Evolutionary conservation across 192 early-diverging fungal species (phyloP).

Genomic region (Pilobolus umbonatus): DNA sequence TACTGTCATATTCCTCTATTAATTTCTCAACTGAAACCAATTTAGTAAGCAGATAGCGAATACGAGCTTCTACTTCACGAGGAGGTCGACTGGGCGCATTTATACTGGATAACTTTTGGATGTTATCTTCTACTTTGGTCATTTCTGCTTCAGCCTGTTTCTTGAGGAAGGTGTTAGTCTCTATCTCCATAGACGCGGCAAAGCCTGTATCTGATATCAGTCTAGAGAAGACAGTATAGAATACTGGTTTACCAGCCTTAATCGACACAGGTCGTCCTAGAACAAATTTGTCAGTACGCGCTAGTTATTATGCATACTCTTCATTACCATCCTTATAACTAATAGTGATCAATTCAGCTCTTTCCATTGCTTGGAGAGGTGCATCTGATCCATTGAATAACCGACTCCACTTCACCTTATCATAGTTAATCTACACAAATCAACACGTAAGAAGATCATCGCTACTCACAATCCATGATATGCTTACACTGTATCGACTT

Average conservation of each 20-base stretch:
- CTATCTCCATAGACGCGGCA: slow-evolving; percentile 75
- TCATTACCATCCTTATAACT: slow-evolving; percentile 63
- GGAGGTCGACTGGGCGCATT: slow-evolving; percentile 52
- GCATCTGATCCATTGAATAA: slow-evolving; percentile 84
- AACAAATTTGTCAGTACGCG: too few relatives aligned
- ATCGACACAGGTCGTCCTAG: slow-evolving; percentile 81
- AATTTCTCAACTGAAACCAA: slow-evolving; percentile 9
- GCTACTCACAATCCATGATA: not conserved
- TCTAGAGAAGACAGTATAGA: slow-evolving; percentile 70
- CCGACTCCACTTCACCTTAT: slow-evolving; percentile 73
- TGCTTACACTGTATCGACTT: slow-evolving; percentile 43
- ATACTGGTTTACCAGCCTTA: slow-evolving; percentile 80
- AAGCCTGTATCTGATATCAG: slow-evolving; percentile 68
- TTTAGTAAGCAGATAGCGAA: slow-evolving; percentile 22
- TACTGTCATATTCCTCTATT: slow-evolving; percentile 23
- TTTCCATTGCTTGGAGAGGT: slow-evolving; percentile 81
- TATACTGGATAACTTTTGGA: slow-evolving; percentile 46
- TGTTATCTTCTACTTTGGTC: slow-evolving; percentile 58
- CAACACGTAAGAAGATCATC: not conserved
- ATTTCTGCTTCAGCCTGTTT: slow-evolving; percentile 55
- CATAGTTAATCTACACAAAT: slow-evolving; percentile 62
- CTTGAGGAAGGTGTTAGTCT: slow-evolving; percentile 56
- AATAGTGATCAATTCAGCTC: slow-evolving; percentile 83
- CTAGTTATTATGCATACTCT: not conserved
- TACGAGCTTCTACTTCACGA: slow-evolving; percentile 39